A percentile compares a stretch with the other conserved stretches of the same genome.
These are phyloP conservation scores for Calocera viscosa DNA, from an alignment of 768 basidiomycete genomes.

Conservation along the genomic window DNA sequence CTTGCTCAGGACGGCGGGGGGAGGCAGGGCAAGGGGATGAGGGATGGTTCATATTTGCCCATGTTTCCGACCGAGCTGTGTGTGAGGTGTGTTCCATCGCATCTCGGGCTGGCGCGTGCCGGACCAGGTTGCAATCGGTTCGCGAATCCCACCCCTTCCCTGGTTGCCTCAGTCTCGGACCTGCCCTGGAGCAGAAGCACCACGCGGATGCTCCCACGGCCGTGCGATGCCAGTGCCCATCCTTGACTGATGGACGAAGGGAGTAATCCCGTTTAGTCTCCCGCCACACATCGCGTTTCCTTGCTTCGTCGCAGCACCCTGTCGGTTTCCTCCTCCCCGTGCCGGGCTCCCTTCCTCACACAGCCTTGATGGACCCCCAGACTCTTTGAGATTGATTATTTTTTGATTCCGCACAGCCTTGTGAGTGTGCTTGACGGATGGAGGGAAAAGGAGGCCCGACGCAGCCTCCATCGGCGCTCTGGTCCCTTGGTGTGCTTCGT, in stretches of 20 bases:
- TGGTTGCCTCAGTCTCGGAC: conserved; percentile 9
- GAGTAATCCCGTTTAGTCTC: conserved; percentile 9
- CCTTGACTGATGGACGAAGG: conserved; percentile 1
- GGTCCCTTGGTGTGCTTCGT: conserved; percentile 6
- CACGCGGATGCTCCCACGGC: neutral
- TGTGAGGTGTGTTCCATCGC: conserved; percentile 9
- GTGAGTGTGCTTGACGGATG: neutral
- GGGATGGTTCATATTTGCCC: conserved; percentile 8
- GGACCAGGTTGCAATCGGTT: conserved; percentile 9
- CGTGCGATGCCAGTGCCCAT: neutral
- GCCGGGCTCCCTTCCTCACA: neutral
- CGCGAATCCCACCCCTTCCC: neutral
- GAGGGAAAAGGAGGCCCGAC: neutral
- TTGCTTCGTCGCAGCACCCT: conserved; percentile 7
- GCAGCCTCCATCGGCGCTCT: conserved; percentile 2
- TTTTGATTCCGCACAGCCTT: neutral
- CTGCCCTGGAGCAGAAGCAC: conserved; percentile 5
- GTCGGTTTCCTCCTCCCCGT: conserved; percentile 7
- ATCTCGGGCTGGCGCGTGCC: conserved; percentile 7
- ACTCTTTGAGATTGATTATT: neutral
- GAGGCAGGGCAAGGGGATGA: neutral
- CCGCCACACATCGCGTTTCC: neutral
- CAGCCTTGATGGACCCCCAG: conserved; percentile 7
- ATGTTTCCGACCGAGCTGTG: conserved; percentile 4
- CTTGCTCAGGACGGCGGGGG: neutral